Conservation (phyloP, 208 protist genomes). For the Herpetomonas tarakana region DNA sequence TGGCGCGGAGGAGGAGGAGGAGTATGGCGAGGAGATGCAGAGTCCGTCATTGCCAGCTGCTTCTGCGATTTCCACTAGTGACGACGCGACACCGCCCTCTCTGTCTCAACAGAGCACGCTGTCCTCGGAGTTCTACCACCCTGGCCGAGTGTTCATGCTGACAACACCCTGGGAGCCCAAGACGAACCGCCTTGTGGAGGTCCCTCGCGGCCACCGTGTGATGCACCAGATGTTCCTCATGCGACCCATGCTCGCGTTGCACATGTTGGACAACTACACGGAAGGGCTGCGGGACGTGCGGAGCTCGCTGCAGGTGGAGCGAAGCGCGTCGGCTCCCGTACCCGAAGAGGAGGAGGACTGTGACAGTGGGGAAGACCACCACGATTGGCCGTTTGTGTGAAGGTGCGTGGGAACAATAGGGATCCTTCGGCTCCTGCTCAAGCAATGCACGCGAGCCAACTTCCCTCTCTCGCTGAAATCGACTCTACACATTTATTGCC, state of each 20-base stretch:
- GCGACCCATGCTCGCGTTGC: slow-evolving; percentile 37
- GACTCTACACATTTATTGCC: too few relatives aligned
- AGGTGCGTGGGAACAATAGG: too few relatives aligned
- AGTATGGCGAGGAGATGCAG: neutral
- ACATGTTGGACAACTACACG: slow-evolving; percentile 47
- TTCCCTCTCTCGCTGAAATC: too few relatives aligned
- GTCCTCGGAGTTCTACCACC: slow-evolving; percentile 53
- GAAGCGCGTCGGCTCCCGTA: neutral
- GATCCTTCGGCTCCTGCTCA: too few relatives aligned
- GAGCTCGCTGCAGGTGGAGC: neutral
- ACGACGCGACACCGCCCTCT: neutral
- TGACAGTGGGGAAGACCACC: too few relatives aligned
- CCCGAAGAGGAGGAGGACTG: neutral
- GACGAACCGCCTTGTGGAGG: slow-evolving; percentile 49
- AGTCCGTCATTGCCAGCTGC: too few relatives aligned
- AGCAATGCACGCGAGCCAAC: too few relatives aligned
- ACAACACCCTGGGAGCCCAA: slow-evolving; percentile 35
- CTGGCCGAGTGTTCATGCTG: slow-evolving; percentile 49
- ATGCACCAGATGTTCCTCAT: slow-evolving; percentile 58
- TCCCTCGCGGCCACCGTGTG: slow-evolving; percentile 45
- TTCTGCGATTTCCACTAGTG: too few relatives aligned
- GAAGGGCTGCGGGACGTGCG: slow-evolving; percentile 17
- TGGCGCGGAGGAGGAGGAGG: neutral
- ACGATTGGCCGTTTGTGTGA: too few relatives aligned
- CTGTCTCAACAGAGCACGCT: neutral